These are phyloP conservation scores for Grigorovia yakushimaensis DNA, from an alignment of 805 yeast species.

Conservation along the genomic window DNA sequence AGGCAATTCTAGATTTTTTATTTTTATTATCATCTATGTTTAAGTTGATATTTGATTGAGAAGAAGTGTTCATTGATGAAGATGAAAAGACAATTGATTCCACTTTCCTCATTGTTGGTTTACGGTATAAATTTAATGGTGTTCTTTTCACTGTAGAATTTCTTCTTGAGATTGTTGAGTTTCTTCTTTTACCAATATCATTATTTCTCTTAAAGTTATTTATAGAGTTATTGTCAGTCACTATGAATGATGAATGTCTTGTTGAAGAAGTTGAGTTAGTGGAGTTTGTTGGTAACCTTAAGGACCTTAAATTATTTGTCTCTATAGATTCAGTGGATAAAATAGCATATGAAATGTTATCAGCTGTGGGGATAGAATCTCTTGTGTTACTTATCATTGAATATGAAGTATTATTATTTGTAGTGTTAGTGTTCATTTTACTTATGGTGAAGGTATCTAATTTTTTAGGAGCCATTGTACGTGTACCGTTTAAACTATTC, in stretches of 20 bases:
- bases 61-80: not conserved
- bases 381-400: not conserved
- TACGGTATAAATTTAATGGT: conserved; percentile 4
- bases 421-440: conserved; percentile 1
- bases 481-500: not conserved
- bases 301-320: not conserved
- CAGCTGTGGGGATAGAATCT: conserved; percentile 23
- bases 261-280: not conserved
- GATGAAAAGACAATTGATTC: conserved; percentile 1
- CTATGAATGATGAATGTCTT: not conserved
- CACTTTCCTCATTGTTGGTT: conserved; percentile 14
- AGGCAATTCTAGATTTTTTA: not conserved
- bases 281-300: conserved; percentile 3
- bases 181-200: not conserved
- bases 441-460: not conserved
- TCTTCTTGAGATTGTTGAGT: conserved; percentile 1
- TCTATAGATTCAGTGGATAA: conserved; percentile 9
- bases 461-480: conserved; percentile 3
- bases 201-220: not conserved
- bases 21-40: not conserved
- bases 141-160: conserved; percentile 13
- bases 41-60: not conserved
- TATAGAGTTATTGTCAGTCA: not conserved
- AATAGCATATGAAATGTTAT: conserved; percentile 23
- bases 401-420: conserved; percentile 1